Evolutionary conservation across 2,329 filamentous ascomycete genomes (phyloP).

Genomic region (Bipolaris sorokiniana): DNA sequence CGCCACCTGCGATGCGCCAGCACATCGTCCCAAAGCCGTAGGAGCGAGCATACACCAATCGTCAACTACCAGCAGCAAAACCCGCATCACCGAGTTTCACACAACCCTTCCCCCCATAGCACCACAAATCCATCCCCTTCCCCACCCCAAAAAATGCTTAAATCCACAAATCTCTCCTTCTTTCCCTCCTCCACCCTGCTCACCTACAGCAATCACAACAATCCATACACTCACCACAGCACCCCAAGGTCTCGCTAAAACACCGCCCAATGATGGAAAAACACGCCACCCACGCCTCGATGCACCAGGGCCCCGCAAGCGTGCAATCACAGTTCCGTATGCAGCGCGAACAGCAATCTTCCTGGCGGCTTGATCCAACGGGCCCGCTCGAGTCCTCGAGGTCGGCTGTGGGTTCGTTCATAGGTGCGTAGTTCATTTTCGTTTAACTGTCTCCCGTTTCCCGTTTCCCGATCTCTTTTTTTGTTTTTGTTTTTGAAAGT

Average conservation of each 20-base stretch:
- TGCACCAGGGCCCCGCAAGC: constrained; percentile 6
- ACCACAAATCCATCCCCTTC: too few species aligned
- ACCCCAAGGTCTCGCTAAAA: neutral
- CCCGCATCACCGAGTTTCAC: too few species aligned
- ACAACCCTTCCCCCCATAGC: too few species aligned
- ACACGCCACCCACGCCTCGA: constrained; percentile 12
- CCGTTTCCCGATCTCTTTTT: neutral
- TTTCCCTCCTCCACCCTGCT: neutral
- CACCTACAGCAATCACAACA: constrained; percentile 4
- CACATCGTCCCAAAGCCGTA: too few species aligned
- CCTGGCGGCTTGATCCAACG: constrained; percentile 7
- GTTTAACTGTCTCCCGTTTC: neutral
- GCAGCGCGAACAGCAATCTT: constrained; percentile 17
- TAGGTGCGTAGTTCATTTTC: constrained; percentile 25
- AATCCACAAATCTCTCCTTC: neutral
- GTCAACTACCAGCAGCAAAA: too few species aligned
- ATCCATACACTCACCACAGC: neutral
- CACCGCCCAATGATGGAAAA: constrained; percentile 3
- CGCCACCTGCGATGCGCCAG: neutral
- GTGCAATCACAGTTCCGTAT: constrained; percentile 12
- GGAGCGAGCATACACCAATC: too few species aligned
- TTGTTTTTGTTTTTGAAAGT: neutral
- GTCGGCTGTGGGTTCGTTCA: neutral
- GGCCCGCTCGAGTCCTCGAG: constrained; percentile 11
- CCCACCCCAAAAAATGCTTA: too few species aligned